A percentile compares a stretch with the other conserved stretches of the same genome.
phyloP scores from a whole-genome alignment of 2,329 filamentous ascomycete species.

The Colletotrichum horii region DNA sequence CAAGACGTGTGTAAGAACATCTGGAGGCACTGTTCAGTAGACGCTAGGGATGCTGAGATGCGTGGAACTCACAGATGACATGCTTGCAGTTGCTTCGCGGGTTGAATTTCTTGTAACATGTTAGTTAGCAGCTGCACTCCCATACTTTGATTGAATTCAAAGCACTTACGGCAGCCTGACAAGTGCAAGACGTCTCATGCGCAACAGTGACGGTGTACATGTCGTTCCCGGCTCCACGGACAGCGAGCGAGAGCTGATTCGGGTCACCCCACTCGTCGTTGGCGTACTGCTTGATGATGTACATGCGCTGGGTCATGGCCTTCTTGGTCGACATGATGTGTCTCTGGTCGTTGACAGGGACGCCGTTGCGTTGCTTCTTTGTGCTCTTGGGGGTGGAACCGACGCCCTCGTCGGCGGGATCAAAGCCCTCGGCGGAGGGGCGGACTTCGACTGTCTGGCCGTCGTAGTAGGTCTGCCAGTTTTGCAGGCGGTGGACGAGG shows the following conservation, averaged over 20 bases:
- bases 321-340: not conserved
- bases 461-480: not conserved
- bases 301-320: constrained; percentile 4
- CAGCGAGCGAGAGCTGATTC: not conserved
- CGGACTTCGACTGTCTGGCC: not conserved
- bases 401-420: not conserved
- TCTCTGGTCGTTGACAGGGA: not conserved
- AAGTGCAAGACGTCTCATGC: not conserved
- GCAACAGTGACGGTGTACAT: constrained; percentile 1
- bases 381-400: not conserved
- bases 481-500: constrained; percentile 3
- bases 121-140: not conserved
- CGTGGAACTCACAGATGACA: constrained; percentile 12
- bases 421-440: not conserved
- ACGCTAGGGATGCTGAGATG: not conserved
- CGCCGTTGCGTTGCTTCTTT: not conserved
- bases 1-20: constrained; percentile 12
- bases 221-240: not conserved
- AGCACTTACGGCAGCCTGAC: not conserved
- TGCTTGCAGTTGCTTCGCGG: constrained; percentile 16
- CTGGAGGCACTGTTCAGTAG: not conserved
- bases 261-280: not conserved
- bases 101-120: not conserved
- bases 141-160: not conserved
- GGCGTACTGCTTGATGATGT: not conserved